Conservation (phyloP, 2,329 filamentous ascomycete genomes). For the Apiospora saccharicola region DNA sequence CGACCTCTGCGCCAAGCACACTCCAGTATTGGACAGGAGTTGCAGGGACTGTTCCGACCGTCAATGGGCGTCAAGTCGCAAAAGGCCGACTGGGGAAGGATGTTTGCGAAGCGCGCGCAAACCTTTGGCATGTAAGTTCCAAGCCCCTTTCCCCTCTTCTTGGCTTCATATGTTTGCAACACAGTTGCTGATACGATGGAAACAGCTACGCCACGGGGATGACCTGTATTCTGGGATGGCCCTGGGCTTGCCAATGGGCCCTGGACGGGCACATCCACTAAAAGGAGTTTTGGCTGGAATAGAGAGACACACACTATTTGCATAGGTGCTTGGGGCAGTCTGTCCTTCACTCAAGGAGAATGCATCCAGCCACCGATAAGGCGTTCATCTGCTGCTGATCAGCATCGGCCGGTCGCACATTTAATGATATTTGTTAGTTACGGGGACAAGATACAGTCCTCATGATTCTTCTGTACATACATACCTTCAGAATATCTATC, state of each 20-base stretch:
- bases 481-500: background rate
- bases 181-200: background rate
- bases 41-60: conserved; percentile 13
- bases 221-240: conserved; percentile 22
- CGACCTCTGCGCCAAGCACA: conserved; percentile 13
- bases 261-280: conserved; percentile 22
- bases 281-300: background rate
- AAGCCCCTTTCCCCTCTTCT: background rate
- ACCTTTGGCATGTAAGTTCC: conserved; percentile 18
- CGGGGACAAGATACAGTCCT: background rate
- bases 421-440: conserved; percentile 7
- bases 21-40: conserved; percentile 2
- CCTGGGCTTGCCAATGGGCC: conserved; percentile 16
- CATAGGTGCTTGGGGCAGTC: background rate
- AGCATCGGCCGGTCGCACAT: background rate
- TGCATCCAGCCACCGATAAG: background rate
- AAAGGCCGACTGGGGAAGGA: conserved; percentile 16
- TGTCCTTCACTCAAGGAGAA: background rate
- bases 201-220: conserved; percentile 19
- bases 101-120: conserved; percentile 3
- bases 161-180: background rate
- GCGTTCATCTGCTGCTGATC: conserved; percentile 6
- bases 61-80: conserved; percentile 25
- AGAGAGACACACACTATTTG: background rate
- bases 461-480: conserved; percentile 17